Evolutionary conservation across 1,284 basidiomycete genomes (phyloP), one percentile per base, ranked within the genome.

Genomic region (Malassezia caprae): DNA sequence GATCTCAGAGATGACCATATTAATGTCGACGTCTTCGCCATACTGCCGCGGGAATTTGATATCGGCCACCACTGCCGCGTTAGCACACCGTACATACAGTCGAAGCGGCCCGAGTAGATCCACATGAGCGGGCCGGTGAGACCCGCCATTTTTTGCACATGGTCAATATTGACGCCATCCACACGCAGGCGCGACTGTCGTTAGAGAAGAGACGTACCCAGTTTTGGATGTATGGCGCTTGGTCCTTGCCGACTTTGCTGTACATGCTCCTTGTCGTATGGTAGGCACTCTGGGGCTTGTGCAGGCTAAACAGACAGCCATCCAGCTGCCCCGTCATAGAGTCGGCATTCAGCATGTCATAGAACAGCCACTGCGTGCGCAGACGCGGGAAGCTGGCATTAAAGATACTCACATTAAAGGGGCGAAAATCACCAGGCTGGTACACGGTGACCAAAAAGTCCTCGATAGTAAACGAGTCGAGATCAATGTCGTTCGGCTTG

Each of bases 261-360:
- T 52, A 52, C 27, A 57, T 32, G 28, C 21, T 24, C 23, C 39
- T 8, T 43, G 83, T 88, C 4, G 88, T 91, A 59, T 88, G 80
- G 4, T 90, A 88, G 47, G 98, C 89, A 73, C 88, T 93, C 77
- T 99, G 93, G 8, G 93, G 93, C 73, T 86, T 88, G 75, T 98
- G 93, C 60, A 99, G 75, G 69, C 90, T 96, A 78, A 96, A 96
- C 13, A 99, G 74, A 69, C 94, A 99, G 67, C 96, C 96, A 73
- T 99, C 93, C 63, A 93, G 88, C 73, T 99, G 94, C 0, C 93
- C 93, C 4, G 94, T 93, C 53, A 96, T 88, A 54, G 86, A 87
- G 65, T 96, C 90, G 0, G 93, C 93, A 42, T 82, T 83, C 32
- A 77, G 68, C 4, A 78, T 56, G 74, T 96, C 91, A 73, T 91